Conservation (phyloP, 495 filamentous ascomycete genomes). For the Lasiosphaeriaceae sp. region DNA sequence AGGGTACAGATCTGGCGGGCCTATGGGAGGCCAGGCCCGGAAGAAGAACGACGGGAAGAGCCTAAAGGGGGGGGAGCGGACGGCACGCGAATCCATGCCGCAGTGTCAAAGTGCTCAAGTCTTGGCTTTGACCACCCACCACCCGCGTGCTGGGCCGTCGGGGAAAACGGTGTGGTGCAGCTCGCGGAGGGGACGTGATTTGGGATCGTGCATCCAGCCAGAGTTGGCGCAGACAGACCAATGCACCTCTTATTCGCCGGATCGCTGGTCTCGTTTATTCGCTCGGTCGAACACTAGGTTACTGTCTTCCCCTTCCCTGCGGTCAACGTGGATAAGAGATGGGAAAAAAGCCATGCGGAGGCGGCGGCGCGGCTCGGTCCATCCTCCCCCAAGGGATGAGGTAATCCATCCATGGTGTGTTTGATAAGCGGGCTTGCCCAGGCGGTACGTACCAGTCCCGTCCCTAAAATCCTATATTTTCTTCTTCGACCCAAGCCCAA, state of each 20-base stretch:
- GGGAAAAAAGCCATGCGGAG: no score
- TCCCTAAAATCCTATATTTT: not conserved
- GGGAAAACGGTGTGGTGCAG: not conserved
- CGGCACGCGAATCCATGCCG: slow-evolving; percentile 21
- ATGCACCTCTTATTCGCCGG: no score
- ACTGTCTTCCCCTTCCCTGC: no score
- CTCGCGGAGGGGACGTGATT: not conserved
- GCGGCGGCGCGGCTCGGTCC: no score
- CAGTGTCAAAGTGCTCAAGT: slow-evolving; percentile 7
- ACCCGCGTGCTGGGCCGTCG: not conserved
- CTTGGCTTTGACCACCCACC: slow-evolving; percentile 9
- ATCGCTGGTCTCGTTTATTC: no score
- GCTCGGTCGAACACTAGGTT: no score
- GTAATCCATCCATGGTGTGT: no score
- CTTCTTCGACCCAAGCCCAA: slow-evolving; percentile 3
- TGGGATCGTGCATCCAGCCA: not conserved
- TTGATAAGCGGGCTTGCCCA: no score
- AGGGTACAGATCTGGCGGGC: slow-evolving; percentile 13
- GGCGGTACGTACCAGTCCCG: no score
- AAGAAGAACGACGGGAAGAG: slow-evolving; percentile 28
- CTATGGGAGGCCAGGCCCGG: slow-evolving; percentile 16
- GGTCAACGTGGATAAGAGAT: no score
- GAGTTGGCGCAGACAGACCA: no score
- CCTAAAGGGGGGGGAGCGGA: slow-evolving; percentile 26
- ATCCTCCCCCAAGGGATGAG: no score